A percentile compares a stretch with the other conserved stretches of the same genome.
Conservation (phyloP, 1,139 yeast genomes). For the Blastobotrys capitulatus region DNA sequence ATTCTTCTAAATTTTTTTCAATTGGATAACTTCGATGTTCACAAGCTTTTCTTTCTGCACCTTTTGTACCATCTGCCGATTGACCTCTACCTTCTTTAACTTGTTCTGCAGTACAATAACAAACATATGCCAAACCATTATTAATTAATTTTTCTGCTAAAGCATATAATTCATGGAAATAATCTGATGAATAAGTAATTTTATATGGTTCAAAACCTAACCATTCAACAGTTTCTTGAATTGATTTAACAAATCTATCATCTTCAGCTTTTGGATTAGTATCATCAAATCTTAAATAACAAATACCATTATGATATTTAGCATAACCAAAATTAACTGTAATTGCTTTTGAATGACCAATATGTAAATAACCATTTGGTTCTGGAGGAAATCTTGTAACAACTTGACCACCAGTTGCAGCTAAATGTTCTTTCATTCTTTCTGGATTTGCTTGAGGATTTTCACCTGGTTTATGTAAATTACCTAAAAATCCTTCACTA, state of each 20-base stretch:
- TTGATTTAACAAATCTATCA: constrained; percentile 80
- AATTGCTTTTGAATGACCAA: constrained; percentile 97
- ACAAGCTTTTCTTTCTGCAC: constrained; percentile 86
- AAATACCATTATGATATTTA: constrained; percentile 72
- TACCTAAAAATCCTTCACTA: constrained; percentile 92
- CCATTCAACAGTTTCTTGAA: constrained; percentile 83
- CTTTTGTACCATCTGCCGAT: constrained; percentile 84
- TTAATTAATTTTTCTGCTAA: constrained; percentile 77
- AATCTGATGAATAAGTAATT: constrained; percentile 92
- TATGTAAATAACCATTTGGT: constrained; percentile 94
- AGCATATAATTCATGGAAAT: constrained; percentile 81
- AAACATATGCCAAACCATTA: constrained; percentile 75
- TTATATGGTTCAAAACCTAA: constrained; percentile 91
- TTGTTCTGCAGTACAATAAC: constrained; percentile 90
- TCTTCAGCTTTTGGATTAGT: constrained; percentile 99
- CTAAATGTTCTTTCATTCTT: constrained; percentile 71
- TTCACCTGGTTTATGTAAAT: constrained; percentile 90
- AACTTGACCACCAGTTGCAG: constrained; percentile 73
- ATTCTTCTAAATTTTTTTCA: constrained; percentile 72
- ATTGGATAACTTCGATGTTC: constrained; percentile 62
- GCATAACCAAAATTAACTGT: constrained; percentile 96
- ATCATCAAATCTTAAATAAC: constrained; percentile 92
- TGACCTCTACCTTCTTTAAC: constrained; percentile 87
- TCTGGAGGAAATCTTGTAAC: constrained; percentile 97
- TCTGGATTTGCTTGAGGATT: constrained; percentile 54